A percentile compares a stretch with the other conserved stretches of the same genome.
Evolutionary conservation across 2,329 filamentous ascomycete species (phyloP).

Genomic region (Microdochium nivale): DNA sequence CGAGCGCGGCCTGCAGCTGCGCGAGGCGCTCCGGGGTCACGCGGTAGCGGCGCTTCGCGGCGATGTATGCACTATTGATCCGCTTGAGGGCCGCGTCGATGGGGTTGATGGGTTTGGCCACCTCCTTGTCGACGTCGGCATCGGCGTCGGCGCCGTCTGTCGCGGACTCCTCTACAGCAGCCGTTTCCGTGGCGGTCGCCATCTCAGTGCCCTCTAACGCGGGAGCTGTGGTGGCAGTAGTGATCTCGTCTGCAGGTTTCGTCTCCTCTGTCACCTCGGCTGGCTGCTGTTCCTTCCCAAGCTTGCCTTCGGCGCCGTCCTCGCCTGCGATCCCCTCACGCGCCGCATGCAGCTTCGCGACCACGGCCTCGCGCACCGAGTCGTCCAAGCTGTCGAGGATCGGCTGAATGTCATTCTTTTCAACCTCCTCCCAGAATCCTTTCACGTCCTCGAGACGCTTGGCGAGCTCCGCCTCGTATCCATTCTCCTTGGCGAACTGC

Average conservation of each 20-base stretch:
- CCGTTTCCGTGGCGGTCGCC: slow-evolving; percentile 1
- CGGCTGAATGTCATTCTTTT: slow-evolving; percentile 72
- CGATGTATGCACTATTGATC: slow-evolving; percentile 73
- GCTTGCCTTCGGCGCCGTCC: slow-evolving; percentile 7
- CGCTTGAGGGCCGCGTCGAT: slow-evolving; percentile 60
- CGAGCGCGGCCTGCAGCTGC: slow-evolving; percentile 67
- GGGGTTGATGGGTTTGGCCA: slow-evolving; percentile 33
- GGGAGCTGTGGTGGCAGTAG: slow-evolving; percentile 4
- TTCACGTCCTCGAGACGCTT: slow-evolving; percentile 68
- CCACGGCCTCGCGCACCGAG: slow-evolving; percentile 52
- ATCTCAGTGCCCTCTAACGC: neutral
- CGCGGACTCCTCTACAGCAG: slow-evolving; percentile 2
- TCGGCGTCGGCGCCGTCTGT: slow-evolving; percentile 7
- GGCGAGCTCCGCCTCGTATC: slow-evolving; percentile 59
- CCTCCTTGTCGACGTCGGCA: slow-evolving; percentile 26
- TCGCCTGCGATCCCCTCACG: slow-evolving; percentile 11
- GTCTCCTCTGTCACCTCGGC: slow-evolving; percentile 4
- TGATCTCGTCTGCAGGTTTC: slow-evolving; percentile 7
- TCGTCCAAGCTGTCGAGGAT: slow-evolving; percentile 55
- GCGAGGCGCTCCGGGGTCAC: slow-evolving; percentile 63
- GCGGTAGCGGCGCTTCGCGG: slow-evolving; percentile 78
- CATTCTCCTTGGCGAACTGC: slow-evolving; percentile 66
- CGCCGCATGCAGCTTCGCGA: slow-evolving; percentile 48
- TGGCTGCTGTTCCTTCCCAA: slow-evolving; percentile 8
- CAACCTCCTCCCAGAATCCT: slow-evolving; percentile 74